Percentiles rank a stretch among this genome's conserved stretches.
Evolutionary conservation across 371 early-diverging fungal genomes (phyloP).

Genomic region (Mucor racemosus): DNA sequence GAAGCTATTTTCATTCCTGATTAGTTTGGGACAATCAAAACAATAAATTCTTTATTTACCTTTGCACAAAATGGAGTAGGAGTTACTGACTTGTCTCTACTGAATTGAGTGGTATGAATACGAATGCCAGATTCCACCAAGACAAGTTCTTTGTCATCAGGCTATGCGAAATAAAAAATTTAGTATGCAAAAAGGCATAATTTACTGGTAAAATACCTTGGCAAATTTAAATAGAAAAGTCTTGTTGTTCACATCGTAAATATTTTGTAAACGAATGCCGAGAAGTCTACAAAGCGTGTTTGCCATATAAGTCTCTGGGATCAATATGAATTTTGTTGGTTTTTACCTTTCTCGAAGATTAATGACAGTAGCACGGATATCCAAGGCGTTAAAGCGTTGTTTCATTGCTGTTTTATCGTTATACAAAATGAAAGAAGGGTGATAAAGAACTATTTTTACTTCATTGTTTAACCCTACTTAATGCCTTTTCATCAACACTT

Average conservation of each 20-base stretch:
- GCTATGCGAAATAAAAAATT: constrained; percentile 36
- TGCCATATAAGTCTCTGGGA: neutral
- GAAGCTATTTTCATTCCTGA: constrained; percentile 55
- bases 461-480: neutral
- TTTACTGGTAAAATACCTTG: constrained; percentile 46
- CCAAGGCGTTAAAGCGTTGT: constrained; percentile 86
- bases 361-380: constrained; percentile 83
- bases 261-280: constrained; percentile 90
- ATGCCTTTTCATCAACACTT: neutral
- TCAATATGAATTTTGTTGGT: neutral
- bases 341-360: constrained; percentile 68
- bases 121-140: constrained; percentile 94
- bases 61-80: constrained; percentile 91
- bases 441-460: neutral
- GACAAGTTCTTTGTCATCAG: constrained; percentile 87
- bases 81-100: constrained; percentile 83
- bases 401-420: constrained; percentile 46
- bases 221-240: constrained; percentile 95
- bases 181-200: too few species aligned
- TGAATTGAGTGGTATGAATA: constrained; percentile 89
- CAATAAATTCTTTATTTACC: constrained; percentile 32
- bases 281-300: constrained; percentile 55
- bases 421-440: neutral
- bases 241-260: constrained; percentile 92
- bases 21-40: neutral